Conservation (phyloP, 2,329 filamentous ascomycete genomes). For the Microthyrium microscopicum region DNA sequence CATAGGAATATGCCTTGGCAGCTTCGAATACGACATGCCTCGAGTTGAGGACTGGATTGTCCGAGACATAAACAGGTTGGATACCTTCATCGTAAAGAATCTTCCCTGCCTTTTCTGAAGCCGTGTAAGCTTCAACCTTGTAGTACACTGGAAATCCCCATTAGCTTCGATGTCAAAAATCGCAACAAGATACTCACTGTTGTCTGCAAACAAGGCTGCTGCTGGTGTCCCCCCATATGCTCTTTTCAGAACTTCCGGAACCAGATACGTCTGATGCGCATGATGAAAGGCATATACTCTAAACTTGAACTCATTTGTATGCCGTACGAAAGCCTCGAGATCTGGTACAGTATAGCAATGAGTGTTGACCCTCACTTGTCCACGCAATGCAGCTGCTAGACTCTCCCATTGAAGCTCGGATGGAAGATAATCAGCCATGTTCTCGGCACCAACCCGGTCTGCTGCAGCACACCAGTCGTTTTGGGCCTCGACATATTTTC, state of each 20-base stretch:
- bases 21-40: slow-evolving; percentile 50
- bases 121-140: slow-evolving; percentile 49
- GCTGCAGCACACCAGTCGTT: slow-evolving; percentile 36
- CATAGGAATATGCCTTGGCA: slow-evolving; percentile 26
- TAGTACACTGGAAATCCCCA: slow-evolving; percentile 41
- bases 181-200: slow-evolving; percentile 11
- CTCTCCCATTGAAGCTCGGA: slow-evolving; percentile 48
- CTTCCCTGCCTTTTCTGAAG: slow-evolving; percentile 49
- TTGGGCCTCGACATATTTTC: slow-evolving; percentile 54
- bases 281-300: slow-evolving; percentile 52
- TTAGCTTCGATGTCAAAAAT: slow-evolving; percentile 42
- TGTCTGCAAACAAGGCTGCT: no score
- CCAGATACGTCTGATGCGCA: slow-evolving; percentile 48
- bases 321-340: slow-evolving; percentile 51
- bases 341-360: slow-evolving; percentile 58
- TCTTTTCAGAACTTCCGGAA: slow-evolving; percentile 37
- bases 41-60: slow-evolving; percentile 35
- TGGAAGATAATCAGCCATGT: slow-evolving; percentile 33
- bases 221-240: slow-evolving; percentile 9
- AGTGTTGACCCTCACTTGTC: slow-evolving; percentile 52
- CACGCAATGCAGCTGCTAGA: slow-evolving; percentile 44
- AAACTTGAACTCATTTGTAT: slow-evolving; percentile 58
- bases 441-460: slow-evolving; percentile 2
- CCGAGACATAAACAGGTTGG: slow-evolving; percentile 50
- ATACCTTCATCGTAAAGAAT: slow-evolving; percentile 47